phyloP scores from a whole-genome alignment of 2,329 filamentous ascomycete genomes.

The Neurospora sp. region DNA sequence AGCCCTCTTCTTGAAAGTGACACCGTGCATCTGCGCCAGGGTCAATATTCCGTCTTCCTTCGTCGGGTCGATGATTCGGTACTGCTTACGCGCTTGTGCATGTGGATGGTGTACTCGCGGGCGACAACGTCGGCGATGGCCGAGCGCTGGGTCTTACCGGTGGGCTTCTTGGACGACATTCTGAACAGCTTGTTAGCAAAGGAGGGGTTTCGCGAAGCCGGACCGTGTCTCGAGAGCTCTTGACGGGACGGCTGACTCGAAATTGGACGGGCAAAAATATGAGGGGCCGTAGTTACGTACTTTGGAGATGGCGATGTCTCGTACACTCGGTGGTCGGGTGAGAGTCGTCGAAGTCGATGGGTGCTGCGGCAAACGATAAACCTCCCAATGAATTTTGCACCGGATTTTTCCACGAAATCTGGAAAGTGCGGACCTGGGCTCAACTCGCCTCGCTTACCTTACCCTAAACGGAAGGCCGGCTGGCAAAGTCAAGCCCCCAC shows the following conservation, averaged over 20 bases:
- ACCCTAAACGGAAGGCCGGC: slow-evolving; percentile 15
- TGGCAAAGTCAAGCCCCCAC: background rate
- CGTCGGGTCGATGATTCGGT: slow-evolving; percentile 5
- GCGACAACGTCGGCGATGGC: slow-evolving; percentile 98
- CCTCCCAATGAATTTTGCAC: slow-evolving; percentile 19
- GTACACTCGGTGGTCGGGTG: slow-evolving; percentile 17
- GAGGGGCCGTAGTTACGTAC: slow-evolving; percentile 15
- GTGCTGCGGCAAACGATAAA: slow-evolving; percentile 16
- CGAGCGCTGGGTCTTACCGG: slow-evolving; percentile 67
- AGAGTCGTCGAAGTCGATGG: slow-evolving; percentile 18
- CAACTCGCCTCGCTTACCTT: slow-evolving; percentile 15
- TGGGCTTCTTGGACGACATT: slow-evolving; percentile 62
- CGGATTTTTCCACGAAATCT: slow-evolving; percentile 18
- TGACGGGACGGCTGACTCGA: background rate
- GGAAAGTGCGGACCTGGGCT: slow-evolving; percentile 19
- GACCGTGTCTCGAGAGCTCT: background rate
- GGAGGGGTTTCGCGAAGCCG: slow-evolving; percentile 3
- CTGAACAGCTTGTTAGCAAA: slow-evolving; percentile 29
- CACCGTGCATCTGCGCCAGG: slow-evolving; percentile 72
- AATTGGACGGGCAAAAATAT: slow-evolving; percentile 3
- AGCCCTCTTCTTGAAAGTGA: slow-evolving; percentile 99
- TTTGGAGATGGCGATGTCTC: slow-evolving; percentile 25
- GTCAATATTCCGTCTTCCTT: slow-evolving; percentile 24
- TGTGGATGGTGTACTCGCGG: slow-evolving; percentile 99
- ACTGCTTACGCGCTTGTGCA: slow-evolving; percentile 94